Base-by-base conservation (phyloP, 495 filamentous ascomycete genomes). In the Aspergillus asperescens region DNA sequence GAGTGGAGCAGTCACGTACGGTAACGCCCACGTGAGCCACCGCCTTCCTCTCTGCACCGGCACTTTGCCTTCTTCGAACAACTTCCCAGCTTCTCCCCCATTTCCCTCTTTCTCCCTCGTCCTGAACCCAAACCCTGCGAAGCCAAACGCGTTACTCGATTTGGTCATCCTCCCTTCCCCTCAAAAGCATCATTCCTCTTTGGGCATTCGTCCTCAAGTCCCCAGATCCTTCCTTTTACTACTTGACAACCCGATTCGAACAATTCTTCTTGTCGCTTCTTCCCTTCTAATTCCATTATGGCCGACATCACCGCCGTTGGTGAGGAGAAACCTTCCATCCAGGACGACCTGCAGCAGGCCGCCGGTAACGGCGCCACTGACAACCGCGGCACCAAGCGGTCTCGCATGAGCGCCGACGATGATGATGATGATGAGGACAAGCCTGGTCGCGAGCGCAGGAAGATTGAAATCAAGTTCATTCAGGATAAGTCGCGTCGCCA, bases 391-490 rank as follows among this genome's bases (percentile, higher is more conserved):
- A 79, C 87, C 72, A 97, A 97, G 79, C 91, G 93, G 64, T 80
- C 79, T 72, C 90, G 93, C 68, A 83, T 89, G 58, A 81, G 76
- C 67, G 82, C 83, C 61, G 94, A 98, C 68, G 93, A 99, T 67
- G 94, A 98, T 56, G 93, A 99, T 62, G 93, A 99, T 57, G 93
- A 97, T 62, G 92, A 96, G 64, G 92, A 95, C 67, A 96, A 96
- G 86, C 89, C 89, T 50, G 89, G 90, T 65, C 94, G 93, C 77
- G 93, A 99, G 81, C 85, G 93, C 64, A 81, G 93, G 70, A 99
- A 99, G 84, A 99, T 99, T 63, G 93, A 99, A 76, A 99, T 99
- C 77, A 99, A 99, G 81, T 99, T 99, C 75, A 99, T 99, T 67
- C 90, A 91, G 72, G 93, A 99, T 76, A 99, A 99, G 80, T 97